Conservation (phyloP, 1,284 basidiomycete species). For the Ustilago shanxiensis region DNA sequence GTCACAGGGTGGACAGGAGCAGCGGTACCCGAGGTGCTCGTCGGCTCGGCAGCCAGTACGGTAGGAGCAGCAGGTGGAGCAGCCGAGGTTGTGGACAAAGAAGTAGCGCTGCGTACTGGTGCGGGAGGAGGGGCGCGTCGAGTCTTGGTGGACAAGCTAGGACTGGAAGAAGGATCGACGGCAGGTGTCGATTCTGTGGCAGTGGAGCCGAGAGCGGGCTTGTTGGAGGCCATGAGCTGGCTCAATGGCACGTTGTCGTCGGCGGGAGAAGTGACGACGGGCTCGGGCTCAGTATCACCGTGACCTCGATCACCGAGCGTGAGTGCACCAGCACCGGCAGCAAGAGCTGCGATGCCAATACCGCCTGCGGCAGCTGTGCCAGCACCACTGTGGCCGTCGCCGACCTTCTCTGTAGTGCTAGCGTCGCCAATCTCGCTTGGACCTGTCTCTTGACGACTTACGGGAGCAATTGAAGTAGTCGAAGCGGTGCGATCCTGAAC, state of each 20-base stretch:
- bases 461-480: constrained; percentile 43
- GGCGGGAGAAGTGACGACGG: constrained; percentile 21
- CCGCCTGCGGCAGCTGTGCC: constrained; percentile 36
- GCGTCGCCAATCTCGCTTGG: constrained; percentile 14
- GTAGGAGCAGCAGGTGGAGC: constrained; percentile 21
- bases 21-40: constrained; percentile 6
- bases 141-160: constrained; percentile 53
- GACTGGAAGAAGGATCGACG: constrained; percentile 23
- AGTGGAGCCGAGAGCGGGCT: constrained; percentile 6
- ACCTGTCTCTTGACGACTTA: constrained; percentile 39
- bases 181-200: constrained; percentile 12
- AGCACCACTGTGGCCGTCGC: constrained; percentile 18
- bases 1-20: constrained; percentile 21
- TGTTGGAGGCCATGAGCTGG: constrained; percentile 32
- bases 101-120: constrained; percentile 49
- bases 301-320: constrained; percentile 40
- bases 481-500: constrained; percentile 36
- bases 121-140: constrained; percentile 62
- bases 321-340: constrained; percentile 39
- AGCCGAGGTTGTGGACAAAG: constrained; percentile 29
- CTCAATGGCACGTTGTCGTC: constrained; percentile 54
- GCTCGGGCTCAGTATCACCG: constrained; percentile 20
- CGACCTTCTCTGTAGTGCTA: constrained; percentile 2
- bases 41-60: constrained; percentile 28
- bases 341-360: constrained; percentile 32